phyloP scores from a whole-genome alignment of 2,329 filamentous ascomycete species.

The Apiospora saccharicola region DNA sequence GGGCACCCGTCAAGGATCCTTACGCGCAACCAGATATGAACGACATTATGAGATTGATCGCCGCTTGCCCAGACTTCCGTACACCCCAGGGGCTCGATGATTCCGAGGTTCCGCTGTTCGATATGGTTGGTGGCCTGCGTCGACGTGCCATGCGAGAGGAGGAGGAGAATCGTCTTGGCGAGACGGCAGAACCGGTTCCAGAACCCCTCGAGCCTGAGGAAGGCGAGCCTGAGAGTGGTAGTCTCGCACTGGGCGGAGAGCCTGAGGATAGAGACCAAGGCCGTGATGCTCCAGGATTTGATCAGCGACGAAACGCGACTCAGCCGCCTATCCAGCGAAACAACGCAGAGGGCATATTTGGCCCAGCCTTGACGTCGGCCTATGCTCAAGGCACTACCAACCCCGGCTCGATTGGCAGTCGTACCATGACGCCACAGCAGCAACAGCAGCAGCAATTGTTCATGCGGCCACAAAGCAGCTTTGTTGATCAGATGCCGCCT shows the following conservation, averaged over 20 bases:
- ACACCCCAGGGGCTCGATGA: conserved; percentile 34
- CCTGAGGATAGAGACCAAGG: conserved; percentile 78
- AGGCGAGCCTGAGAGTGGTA: conserved; percentile 80
- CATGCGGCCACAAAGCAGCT: conserved; percentile 68
- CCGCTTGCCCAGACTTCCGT: conserved; percentile 40
- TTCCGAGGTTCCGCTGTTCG: conserved; percentile 78
- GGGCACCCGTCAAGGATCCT: conserved; percentile 24
- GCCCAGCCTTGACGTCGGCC: conserved; percentile 56
- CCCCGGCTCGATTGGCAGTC: conserved; percentile 67
- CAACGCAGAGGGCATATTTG: conserved; percentile 61
- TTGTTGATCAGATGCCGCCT: conserved; percentile 66
- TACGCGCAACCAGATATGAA: conserved; percentile 33
- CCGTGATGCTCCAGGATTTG: conserved; percentile 58
- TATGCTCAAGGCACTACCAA: conserved; percentile 59
- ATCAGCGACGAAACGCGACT: conserved; percentile 70
- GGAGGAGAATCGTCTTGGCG: conserved; percentile 61
- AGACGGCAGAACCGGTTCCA: conserved; percentile 58
- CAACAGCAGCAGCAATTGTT: conserved; percentile 77
- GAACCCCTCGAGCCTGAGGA: conserved; percentile 61
- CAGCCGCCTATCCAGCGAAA: conserved; percentile 80
- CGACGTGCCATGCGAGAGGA: conserved; percentile 80
- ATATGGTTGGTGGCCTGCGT: conserved; percentile 81
- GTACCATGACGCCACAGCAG: conserved; percentile 77
- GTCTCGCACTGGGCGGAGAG: conserved; percentile 88
- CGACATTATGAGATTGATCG: conserved; percentile 37